A percentile compares a stretch with the other conserved stretches of the same genome.
phyloP scores from a whole-genome alignment of 2,329 filamentous ascomycete genomes.

The Pestalotiopsis sp. region DNA sequence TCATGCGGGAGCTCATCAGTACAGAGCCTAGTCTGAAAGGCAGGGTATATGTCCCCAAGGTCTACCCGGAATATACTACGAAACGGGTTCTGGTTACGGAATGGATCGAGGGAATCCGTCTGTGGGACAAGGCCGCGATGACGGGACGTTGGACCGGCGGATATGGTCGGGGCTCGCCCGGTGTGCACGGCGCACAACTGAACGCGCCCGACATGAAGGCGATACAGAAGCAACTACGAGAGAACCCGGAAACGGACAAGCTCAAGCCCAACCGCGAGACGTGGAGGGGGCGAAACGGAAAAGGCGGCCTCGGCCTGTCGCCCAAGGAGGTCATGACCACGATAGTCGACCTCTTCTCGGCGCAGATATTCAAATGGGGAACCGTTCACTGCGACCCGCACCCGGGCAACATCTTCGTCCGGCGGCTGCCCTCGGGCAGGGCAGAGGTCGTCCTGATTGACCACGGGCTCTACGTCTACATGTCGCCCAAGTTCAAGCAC shows the following conservation, averaged over 20 bases:
- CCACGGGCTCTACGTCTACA: slow-evolving; percentile 93
- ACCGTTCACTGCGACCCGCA: slow-evolving; percentile 96
- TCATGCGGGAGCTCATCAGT: slow-evolving; percentile 78
- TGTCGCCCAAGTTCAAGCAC: slow-evolving; percentile 80
- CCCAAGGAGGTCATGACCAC: slow-evolving; percentile 91
- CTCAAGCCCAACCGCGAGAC: slow-evolving; percentile 80
- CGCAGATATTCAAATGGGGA: slow-evolving; percentile 97
- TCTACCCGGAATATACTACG: slow-evolving; percentile 82
- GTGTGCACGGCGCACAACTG: slow-evolving; percentile 67
- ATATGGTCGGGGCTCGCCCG: slow-evolving; percentile 75
- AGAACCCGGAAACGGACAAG: slow-evolving; percentile 57
- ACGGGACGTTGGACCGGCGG: slow-evolving; percentile 79
- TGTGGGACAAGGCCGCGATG: slow-evolving; percentile 90
- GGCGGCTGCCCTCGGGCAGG: slow-evolving; percentile 78
- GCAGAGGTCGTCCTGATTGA: slow-evolving; percentile 95
- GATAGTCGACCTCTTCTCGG: slow-evolving; percentile 95
- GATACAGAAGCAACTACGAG: slow-evolving; percentile 48
- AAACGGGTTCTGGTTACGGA: slow-evolving; percentile 89
- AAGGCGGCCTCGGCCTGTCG: slow-evolving; percentile 82
- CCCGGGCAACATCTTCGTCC: slow-evolving; percentile 95
- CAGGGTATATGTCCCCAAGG: slow-evolving; percentile 84
- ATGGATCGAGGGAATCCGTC: slow-evolving; percentile 92
- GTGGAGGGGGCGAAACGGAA: slow-evolving; percentile 74
- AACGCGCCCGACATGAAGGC: slow-evolving; percentile 49
- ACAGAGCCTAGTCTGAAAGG: slow-evolving; percentile 75